These are phyloP conservation scores for Dittrichia graveolens DNA, from an alignment of 129 eudicot genomes.

Conservation along the genomic window DNA sequence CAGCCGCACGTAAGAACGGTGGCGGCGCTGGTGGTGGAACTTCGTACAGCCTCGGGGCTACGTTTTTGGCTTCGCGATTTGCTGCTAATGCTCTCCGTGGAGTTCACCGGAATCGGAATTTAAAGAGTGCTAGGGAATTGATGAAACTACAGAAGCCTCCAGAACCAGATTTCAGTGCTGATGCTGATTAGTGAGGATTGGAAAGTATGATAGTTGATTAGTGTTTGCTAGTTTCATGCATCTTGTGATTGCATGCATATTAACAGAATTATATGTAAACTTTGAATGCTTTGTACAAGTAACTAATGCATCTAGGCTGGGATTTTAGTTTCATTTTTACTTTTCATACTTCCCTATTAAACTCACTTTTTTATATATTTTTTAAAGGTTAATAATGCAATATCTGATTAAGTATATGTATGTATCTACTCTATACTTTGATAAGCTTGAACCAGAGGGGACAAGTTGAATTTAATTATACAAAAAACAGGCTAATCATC, in stretches of 20 bases:
- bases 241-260: slow-evolving; percentile 35
- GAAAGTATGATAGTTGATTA: background rate
- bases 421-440: too few relatives aligned
- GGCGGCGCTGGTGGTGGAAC: slow-evolving; percentile 44
- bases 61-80: slow-evolving; percentile 79
- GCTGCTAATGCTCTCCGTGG: slow-evolving; percentile 95
- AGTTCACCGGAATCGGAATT: slow-evolving; percentile 77
- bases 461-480: too few relatives aligned
- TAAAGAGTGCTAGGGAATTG: slow-evolving; percentile 74
- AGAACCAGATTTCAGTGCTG: slow-evolving; percentile 90
- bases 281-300: slow-evolving; percentile 28
- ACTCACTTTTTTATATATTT: too few relatives aligned
- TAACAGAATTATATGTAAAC: slow-evolving; percentile 26
- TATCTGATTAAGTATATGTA: too few relatives aligned
- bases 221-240: slow-evolving; percentile 7
- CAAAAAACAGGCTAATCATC: too few relatives aligned
- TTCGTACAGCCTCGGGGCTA: slow-evolving; percentile 79
- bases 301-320: slow-evolving; percentile 18
- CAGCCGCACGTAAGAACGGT: slow-evolving; percentile 36
- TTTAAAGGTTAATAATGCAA: too few relatives aligned
- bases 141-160: slow-evolving; percentile 90
- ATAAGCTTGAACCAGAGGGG: too few relatives aligned
- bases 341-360: too few relatives aligned
- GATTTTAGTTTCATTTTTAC: too few relatives aligned
- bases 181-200: slow-evolving; percentile 54